Evolutionary conservation across 2,329 filamentous ascomycete species (phyloP), one percentile per base, ranked within the genome.

Genomic region (Acephala macrosclerotiorum): DNA sequence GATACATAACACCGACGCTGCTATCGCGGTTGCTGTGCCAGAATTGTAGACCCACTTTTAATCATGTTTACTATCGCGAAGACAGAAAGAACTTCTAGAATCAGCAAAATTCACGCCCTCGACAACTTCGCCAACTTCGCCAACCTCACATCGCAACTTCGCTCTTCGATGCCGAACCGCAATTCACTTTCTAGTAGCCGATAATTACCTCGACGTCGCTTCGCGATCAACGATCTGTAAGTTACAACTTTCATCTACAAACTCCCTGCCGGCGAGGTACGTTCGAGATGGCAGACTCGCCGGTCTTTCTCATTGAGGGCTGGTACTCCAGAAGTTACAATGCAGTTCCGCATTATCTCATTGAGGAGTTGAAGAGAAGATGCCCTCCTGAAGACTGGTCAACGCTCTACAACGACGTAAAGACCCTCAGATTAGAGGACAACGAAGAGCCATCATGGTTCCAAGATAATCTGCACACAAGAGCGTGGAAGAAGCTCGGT

Each of bases 21-120:
- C 5, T 16, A n/a, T 4, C 6, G 35, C 40, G 59, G 64, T 66
- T 66, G 64, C 58, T 53, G 29, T 38, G 58, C 64, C 64, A 59
- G 58, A 29, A 22, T 18, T 12, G 29, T 5, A 35, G 57, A 22
- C 47, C 38, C 16, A 26, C 36, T 18, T 61, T 29, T 12, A 58
- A 51, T 33, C 49, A 45, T 65, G 57, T 59, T 61, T 49, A 61
- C 56, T n/a, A 38, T 64, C 56, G 18, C 62, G 33, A 47, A 33
- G 29, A 11, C 26, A 36, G 40, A 25, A 58, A 58, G 20, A 26
- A 29, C 59, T 22, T 38, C 33, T 33, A 33, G 12, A 40, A 22
- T 18, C 20, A 49, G 20, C 33, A 22, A 35, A 18, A 35, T 18
- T 56, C 45, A 22, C n/a, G 4, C n/a, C 3, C 49, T 53, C 49